phyloP scores from a whole-genome alignment of 108 stramenopile genomes.

The Nannochloropsis granulata region DNA sequence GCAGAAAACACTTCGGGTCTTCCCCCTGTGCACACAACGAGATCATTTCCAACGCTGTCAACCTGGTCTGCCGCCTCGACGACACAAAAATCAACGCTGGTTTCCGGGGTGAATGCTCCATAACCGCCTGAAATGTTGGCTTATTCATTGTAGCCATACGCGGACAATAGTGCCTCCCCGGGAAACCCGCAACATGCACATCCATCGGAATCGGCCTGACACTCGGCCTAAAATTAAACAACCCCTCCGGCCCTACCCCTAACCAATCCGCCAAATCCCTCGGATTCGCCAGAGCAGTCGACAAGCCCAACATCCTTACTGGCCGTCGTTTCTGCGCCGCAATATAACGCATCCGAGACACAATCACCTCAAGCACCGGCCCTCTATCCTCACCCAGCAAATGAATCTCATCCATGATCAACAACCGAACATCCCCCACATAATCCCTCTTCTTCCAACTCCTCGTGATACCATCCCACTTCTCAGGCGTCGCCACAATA shows the following conservation, averaged over 20 bases:
- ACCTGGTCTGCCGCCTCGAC: constrained; percentile 72
- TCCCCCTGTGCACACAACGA: constrained; percentile 37
- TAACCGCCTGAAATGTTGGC: constrained; percentile 90
- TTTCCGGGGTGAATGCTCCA: constrained; percentile 66
- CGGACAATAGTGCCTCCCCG: constrained; percentile 88
- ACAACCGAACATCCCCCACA: constrained; percentile 50
- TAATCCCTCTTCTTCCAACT: constrained; percentile 62
- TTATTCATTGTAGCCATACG: constrained; percentile 99
- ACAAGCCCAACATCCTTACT: constrained; percentile 76
- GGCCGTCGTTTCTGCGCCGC: constrained; percentile 24
- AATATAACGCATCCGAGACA: constrained; percentile 79
- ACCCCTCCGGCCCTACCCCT: constrained; percentile 55
- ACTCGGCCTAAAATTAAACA: constrained; percentile 88
- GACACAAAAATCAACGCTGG: constrained; percentile 80
- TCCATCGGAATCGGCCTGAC: constrained; percentile 88
- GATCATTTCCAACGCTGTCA: constrained; percentile 76
- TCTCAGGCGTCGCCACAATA: constrained; percentile 95
- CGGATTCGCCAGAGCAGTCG: constrained; percentile 91
- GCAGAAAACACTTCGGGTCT: constrained; percentile 32
- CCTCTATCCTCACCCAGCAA: constrained; percentile 94
- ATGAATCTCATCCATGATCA: constrained; percentile 98
- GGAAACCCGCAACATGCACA: constrained; percentile 77
- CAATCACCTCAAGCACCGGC: constrained; percentile 94
- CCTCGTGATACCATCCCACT: constrained; percentile 93
- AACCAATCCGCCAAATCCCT: constrained; percentile 92